A percentile compares a stretch with the other conserved stretches of the same genome.
phyloP scores from a whole-genome alignment of 2,329 filamentous ascomycete genomes.

The Botrytis deweyae region DNA sequence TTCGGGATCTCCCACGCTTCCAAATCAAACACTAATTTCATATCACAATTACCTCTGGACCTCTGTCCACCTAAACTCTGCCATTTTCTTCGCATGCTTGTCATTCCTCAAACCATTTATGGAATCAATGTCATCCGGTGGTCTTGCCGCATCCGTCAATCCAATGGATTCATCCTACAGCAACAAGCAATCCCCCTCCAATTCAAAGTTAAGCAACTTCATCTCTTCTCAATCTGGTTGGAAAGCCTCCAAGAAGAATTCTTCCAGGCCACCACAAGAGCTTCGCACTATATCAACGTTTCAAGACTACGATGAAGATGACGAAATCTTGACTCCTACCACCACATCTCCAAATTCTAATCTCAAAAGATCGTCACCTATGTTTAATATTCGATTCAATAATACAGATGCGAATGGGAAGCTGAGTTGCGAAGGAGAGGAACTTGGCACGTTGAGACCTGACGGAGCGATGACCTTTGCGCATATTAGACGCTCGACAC shows the following conservation, averaged over 20 bases:
- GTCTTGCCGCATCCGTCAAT: slow-evolving; percentile 23
- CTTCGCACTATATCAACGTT: slow-evolving; percentile 14
- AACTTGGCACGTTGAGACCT: slow-evolving; percentile 24
- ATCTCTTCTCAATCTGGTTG: slow-evolving; percentile 21
- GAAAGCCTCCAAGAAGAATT: slow-evolving; percentile 17
- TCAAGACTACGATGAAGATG: slow-evolving; percentile 4
- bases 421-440: slow-evolving; percentile 8
- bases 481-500: slow-evolving; percentile 23
- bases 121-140: slow-evolving; percentile 28
- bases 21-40: slow-evolving; percentile 26
- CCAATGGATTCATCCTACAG: slow-evolving; percentile 25
- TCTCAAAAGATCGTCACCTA: slow-evolving; percentile 5
- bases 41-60: slow-evolving; percentile 28
- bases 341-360: slow-evolving; percentile 1
- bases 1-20: slow-evolving; percentile 12
- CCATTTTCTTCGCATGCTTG: slow-evolving; percentile 29
- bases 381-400: slow-evolving; percentile 13
- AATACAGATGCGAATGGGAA: slow-evolving; percentile 4
- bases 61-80: slow-evolving; percentile 29
- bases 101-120: slow-evolving; percentile 32
- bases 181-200: neutral
- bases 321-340: neutral
- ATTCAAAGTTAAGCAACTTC: slow-evolving; percentile 23
- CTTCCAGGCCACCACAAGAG: slow-evolving; percentile 7
- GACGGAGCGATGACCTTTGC: slow-evolving; percentile 24